Percentiles rank a stretch among this genome's conserved stretches.
phyloP scores from a whole-genome alignment of 2,329 filamentous ascomycete species.

The Zasmidium cellare region DNA sequence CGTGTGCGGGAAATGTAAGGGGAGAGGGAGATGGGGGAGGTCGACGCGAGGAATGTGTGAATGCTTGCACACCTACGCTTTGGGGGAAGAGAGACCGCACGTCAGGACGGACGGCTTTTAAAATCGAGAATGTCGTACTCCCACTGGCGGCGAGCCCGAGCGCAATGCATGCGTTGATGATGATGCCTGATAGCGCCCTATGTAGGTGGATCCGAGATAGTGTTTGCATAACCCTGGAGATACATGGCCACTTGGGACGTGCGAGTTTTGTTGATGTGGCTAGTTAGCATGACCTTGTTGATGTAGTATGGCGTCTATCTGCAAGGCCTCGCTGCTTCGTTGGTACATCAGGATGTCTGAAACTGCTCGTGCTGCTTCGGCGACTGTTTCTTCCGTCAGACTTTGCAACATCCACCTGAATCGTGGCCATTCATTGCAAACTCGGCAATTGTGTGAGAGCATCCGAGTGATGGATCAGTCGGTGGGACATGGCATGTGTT shows the following conservation, averaged over 20 bases:
- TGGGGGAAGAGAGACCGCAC: background rate
- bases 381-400: background rate
- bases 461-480: no score
- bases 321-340: background rate
- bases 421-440: background rate
- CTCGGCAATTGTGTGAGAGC: no score
- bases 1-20: background rate
- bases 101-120: background rate
- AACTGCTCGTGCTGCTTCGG: no score
- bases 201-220: background rate
- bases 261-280: background rate
- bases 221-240: background rate
- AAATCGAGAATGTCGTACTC: background rate
- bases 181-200: background rate
- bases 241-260: background rate
- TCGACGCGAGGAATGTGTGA: constrained; percentile 10
- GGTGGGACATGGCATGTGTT: background rate
- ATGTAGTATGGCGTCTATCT: background rate
- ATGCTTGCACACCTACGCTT: background rate
- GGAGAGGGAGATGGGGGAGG: background rate
- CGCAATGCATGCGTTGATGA: background rate
- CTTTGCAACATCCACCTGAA: background rate
- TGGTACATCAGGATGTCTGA: no score
- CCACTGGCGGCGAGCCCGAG: constrained; percentile 4
- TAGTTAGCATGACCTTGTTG: background rate